Percentiles rank a stretch among this genome's conserved stretches.
Conservation (phyloP, 1,284 basidiomycete genomes). For the Malassezia sp. region DNA sequence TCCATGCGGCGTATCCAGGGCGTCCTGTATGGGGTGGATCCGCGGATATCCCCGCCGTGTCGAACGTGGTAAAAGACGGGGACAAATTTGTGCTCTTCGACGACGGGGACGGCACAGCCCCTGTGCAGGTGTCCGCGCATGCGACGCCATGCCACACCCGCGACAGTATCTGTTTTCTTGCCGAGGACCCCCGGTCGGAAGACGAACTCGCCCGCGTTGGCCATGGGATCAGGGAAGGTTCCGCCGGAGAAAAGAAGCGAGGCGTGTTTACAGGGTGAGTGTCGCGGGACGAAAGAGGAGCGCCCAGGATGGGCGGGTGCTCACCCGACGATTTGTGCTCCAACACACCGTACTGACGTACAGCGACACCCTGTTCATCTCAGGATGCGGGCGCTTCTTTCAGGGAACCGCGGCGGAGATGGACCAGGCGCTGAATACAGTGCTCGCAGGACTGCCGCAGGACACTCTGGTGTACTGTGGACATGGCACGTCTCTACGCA, state of each 20-base stretch:
- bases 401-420: slow-evolving; percentile 80
- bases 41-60: slow-evolving; percentile 58
- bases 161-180: slow-evolving; percentile 84
- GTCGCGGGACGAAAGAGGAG: no score
- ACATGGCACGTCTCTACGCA: slow-evolving; percentile 53
- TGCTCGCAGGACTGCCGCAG: slow-evolving; percentile 58
- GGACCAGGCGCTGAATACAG: slow-evolving; percentile 64
- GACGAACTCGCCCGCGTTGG: slow-evolving; percentile 1
- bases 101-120: slow-evolving; percentile 15
- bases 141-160: slow-evolving; percentile 93
- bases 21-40: slow-evolving; percentile 77
- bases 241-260: slow-evolving; percentile 51
- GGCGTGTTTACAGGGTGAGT: slow-evolving; percentile 75
- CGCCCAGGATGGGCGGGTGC: no score
- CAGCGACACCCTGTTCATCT: slow-evolving; percentile 83
- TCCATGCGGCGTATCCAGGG: slow-evolving; percentile 53
- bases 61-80: slow-evolving; percentile 55
- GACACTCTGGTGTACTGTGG: slow-evolving; percentile 77
- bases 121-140: slow-evolving; percentile 47
- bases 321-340: no score
- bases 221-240: slow-evolving; percentile 48
- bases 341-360: neutral
- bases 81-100: slow-evolving; percentile 23
- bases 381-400: slow-evolving; percentile 90
- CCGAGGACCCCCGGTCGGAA: slow-evolving; percentile 51